Percentiles rank a stretch among this genome's conserved stretches.
Conservation (phyloP, 148 eudicot species). For the Nyssa sinensis region DNA sequence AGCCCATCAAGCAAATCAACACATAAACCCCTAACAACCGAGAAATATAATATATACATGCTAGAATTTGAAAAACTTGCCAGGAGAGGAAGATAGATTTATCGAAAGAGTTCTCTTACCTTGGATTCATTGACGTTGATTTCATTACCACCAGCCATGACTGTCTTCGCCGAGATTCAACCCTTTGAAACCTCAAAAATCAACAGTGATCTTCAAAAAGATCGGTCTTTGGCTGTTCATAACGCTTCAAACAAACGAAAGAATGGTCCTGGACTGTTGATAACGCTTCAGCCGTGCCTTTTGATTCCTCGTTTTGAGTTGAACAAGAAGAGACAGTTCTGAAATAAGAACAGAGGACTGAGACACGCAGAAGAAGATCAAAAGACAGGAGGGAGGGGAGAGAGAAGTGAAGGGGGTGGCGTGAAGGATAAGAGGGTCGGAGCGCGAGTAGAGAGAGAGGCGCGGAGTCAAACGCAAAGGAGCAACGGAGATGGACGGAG, state of each 20-base stretch:
- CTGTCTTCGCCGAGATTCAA: background rate
- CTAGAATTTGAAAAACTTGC: background rate
- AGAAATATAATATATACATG: background rate
- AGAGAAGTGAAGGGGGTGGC: background rate
- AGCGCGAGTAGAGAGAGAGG: slow-evolving; percentile 20
- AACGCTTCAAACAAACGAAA: slow-evolving; percentile 1
- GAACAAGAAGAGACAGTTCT: slow-evolving; percentile 27
- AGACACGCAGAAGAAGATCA: slow-evolving; percentile 19
- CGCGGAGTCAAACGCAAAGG: slow-evolving; percentile 22
- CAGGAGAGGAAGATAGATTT: background rate
- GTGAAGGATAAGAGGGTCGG: slow-evolving; percentile 7
- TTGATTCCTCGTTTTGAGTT: slow-evolving; percentile 18
- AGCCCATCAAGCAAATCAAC: background rate
- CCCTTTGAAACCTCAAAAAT: background rate
- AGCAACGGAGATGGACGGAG: slow-evolving; percentile 29
- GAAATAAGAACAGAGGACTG: slow-evolving; percentile 17
- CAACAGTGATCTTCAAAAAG: slow-evolving; percentile 9
- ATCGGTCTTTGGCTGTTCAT: slow-evolving; percentile 10
- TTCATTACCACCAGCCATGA: slow-evolving; percentile 58
- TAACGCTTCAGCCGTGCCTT: background rate
- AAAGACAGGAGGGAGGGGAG: slow-evolving; percentile 6
- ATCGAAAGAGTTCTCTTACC: slow-evolving; percentile 35
- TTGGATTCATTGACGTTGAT: slow-evolving; percentile 46
- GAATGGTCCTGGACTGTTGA: background rate
- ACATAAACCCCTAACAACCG: background rate